These are phyloP conservation scores for Aphanocladium album DNA, from an alignment of 2,329 filamentous ascomycete genomes.

Conservation along the genomic window DNA sequence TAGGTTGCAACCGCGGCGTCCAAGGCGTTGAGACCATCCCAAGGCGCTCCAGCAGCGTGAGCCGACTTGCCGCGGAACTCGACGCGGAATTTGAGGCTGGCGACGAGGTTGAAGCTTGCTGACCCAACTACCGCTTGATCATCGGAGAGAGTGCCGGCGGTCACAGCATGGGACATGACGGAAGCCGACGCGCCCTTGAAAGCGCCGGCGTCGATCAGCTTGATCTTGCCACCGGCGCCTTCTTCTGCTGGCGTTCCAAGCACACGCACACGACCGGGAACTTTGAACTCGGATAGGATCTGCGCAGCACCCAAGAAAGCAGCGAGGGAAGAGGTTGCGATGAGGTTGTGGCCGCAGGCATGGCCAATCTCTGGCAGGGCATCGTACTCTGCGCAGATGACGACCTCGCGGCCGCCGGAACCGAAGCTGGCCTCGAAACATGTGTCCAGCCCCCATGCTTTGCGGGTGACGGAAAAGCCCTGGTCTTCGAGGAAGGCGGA, in stretches of 20 bases:
- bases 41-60: constrained; percentile 32
- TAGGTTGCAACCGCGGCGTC: constrained; percentile 33
- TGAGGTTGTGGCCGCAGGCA: constrained; percentile 42
- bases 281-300: constrained; percentile 25
- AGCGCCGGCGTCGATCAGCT: constrained; percentile 29
- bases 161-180: constrained; percentile 21
- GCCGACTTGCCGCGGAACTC: constrained; percentile 30
- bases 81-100: constrained; percentile 27
- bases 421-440: constrained; percentile 45
- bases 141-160: not conserved
- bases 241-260: constrained; percentile 41
- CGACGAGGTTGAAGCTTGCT: constrained; percentile 26
- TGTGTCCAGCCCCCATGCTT: constrained; percentile 47
- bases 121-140: constrained; percentile 16
- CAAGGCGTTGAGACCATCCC: constrained; percentile 33
- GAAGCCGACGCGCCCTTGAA: constrained; percentile 26
- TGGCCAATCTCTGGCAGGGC: constrained; percentile 43
- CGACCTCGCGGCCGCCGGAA: constrained; percentile 34
- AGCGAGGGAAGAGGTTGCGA: constrained; percentile 35
- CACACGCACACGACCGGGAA: constrained; percentile 32
- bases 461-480: constrained; percentile 41
- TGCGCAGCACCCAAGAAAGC: constrained; percentile 34
- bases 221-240: constrained; percentile 36
- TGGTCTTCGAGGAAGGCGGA: constrained; percentile 37
- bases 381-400: constrained; percentile 44